A percentile compares a stretch with the other conserved stretches of the same genome.
Evolutionary conservation across 2,329 filamentous ascomycete species (phyloP).

Genomic region (Remersonia thermophila): DNA sequence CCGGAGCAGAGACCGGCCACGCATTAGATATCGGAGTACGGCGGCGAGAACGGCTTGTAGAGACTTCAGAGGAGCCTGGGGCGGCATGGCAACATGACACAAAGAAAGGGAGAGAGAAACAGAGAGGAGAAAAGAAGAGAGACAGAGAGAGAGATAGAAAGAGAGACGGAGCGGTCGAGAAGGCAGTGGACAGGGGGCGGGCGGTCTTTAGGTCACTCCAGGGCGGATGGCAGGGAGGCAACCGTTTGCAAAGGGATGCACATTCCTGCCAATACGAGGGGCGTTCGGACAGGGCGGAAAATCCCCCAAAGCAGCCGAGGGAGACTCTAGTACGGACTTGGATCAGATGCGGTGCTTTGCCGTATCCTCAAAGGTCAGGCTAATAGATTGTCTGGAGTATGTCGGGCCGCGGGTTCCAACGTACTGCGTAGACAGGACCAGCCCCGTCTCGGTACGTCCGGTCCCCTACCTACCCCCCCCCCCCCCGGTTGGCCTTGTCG

Average conservation of each 20-base stretch:
- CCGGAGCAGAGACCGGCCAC: constrained; percentile 47
- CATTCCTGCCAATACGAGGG: constrained; percentile 9
- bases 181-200: constrained; percentile 4
- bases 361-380: too few relatives aligned
- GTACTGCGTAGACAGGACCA: too few relatives aligned
- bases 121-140: constrained; percentile 35
- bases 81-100: constrained; percentile 32
- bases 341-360: too few relatives aligned
- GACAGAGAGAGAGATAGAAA: constrained; percentile 4
- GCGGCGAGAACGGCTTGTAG: constrained; percentile 42
- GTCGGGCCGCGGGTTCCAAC: too few relatives aligned
- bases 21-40: constrained; percentile 45
- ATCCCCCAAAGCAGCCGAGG: constrained; percentile 1
- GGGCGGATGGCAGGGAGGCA: background rate
- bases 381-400: too few relatives aligned
- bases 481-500: too few relatives aligned
- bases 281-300: background rate
- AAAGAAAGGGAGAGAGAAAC: background rate
- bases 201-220: constrained; percentile 17
- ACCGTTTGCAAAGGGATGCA: constrained; percentile 4
- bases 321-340: too few relatives aligned
- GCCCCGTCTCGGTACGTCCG: too few relatives aligned
- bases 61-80: constrained; percentile 45
- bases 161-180: too few relatives aligned
- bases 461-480: too few relatives aligned